Evolutionary conservation across 108 stramenopile genomes (phyloP).

Genomic region (Epithemia pelagica): DNA sequence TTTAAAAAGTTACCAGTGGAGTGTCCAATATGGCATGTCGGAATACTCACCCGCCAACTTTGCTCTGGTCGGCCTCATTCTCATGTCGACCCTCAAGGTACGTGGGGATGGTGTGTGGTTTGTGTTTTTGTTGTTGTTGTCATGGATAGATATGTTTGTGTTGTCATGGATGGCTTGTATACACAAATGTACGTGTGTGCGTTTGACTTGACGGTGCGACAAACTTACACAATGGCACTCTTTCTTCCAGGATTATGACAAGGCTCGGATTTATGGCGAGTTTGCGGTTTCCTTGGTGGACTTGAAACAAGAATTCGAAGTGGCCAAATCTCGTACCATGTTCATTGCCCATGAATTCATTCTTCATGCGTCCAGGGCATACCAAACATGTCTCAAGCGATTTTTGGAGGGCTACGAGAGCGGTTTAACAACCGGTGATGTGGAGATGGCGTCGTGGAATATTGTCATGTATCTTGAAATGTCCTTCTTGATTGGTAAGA

Average conservation of each 20-base stretch:
- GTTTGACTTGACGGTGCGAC: too few species aligned
- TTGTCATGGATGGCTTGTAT: too few species aligned
- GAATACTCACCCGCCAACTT: slow-evolving; percentile 8
- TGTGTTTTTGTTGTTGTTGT: too few species aligned
- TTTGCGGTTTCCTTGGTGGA: too few species aligned
- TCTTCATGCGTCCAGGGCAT: background rate
- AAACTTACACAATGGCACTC: too few species aligned
- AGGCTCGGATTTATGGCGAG: too few species aligned
- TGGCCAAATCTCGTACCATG: background rate
- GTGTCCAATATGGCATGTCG: background rate
- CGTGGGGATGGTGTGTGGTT: background rate
- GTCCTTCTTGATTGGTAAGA: background rate
- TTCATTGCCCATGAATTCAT: background rate
- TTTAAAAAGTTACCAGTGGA: slow-evolving; percentile 4
- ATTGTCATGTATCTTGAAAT: too few species aligned
- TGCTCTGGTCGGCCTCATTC: background rate
- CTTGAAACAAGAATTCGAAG: background rate
- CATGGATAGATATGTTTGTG: too few species aligned
- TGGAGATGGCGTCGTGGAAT: background rate
- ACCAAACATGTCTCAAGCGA: background rate
- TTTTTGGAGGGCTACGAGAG: background rate
- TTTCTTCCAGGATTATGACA: too few species aligned
- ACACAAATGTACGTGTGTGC: too few species aligned
- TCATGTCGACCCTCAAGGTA: slow-evolving; percentile 1
- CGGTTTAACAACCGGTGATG: background rate